Base-by-base conservation (phyloP, 2,329 filamentous ascomycete genomes). In the Hypoxylon sp. region DNA sequence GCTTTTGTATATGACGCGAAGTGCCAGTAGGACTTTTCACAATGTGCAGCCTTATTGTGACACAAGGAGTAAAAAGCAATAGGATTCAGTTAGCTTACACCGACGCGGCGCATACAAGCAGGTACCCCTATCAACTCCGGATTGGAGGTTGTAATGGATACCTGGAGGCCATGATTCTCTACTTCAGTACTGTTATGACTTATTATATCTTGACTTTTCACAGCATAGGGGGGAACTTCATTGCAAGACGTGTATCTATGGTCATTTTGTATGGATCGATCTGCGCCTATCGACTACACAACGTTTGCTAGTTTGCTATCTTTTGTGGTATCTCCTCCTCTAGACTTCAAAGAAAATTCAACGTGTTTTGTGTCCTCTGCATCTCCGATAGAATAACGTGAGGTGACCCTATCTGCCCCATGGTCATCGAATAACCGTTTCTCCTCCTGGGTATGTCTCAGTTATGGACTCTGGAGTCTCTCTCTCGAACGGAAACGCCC, bases 1-100 rank as follows among this genome's bases (percentile, higher is more conserved):
- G 53, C 53, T 21, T 28, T 21, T 56, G 10, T 10, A 34, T 25
- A 56, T 46, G 53, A 56, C 53, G 53, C 53, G 53, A 46, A 56
- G 28, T 23, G 25, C 38, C 53, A 38, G 38, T 32, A 56, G 52
- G 52, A 56, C 38, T 56, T 46, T 55, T 23, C 5, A 56, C 17
- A 19, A 55, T 30, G 36, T 38, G 30, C 17, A 48, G 45, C 43
- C 43, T 50, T 21, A n/a, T 5, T 19, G 25, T 49, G 9, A 50
- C 11, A 59, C 21, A 41, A 21, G 56, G 17, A 50, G 25, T 19
- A 9, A 36, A 36, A 41, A 59, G 45, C n/a, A 59, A 59, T 43
- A 23, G 7, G 14, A 59, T 59, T 50, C 14, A 28, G 9, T 14
- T 3, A 32, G 45, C 55, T n/a, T 49, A 3, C 43, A 19, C 25